Evolutionary conservation across 805 yeast species (phyloP).

Genomic region (Candida sithepensis): DNA sequence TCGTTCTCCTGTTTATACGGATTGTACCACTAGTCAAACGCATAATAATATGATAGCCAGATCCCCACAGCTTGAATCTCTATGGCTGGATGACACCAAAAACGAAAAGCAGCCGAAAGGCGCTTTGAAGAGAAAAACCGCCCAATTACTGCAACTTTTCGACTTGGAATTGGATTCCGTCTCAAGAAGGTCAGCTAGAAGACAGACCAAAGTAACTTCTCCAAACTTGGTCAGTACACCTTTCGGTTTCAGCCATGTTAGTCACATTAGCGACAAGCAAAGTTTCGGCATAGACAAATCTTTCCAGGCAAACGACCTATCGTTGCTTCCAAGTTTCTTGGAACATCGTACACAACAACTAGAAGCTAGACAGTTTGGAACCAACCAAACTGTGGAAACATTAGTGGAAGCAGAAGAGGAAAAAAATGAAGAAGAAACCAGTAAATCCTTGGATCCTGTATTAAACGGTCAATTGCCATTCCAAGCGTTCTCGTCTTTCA

Average conservation of each 20-base stretch:
- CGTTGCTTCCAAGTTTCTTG: constrained; percentile 11
- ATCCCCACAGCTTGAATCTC: constrained; percentile 21
- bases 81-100: constrained; percentile 24
- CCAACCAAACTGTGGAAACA: not conserved
- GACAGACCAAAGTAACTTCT: constrained; percentile 2
- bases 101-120: constrained; percentile 5
- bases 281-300: constrained; percentile 30
- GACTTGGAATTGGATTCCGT: constrained; percentile 13
- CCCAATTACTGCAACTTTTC: constrained; percentile 17
- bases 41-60: constrained; percentile 4
- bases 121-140: constrained; percentile 9
- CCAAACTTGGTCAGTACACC: constrained; percentile 30
- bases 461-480: constrained; percentile 10
- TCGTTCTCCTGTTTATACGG: not conserved
- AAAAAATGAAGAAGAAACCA: not conserved
- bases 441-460: constrained; percentile 11
- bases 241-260: constrained; percentile 30
- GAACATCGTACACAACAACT: not conserved
- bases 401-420: not conserved
- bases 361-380: not conserved
- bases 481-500: constrained; percentile 29
- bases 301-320: constrained; percentile 18
- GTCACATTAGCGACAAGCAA: constrained; percentile 29
- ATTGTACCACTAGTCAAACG: not conserved
- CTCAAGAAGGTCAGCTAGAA: constrained; percentile 1